These are phyloP conservation scores for Smithsoniella earleae DNA, from an alignment of 163 green algal species.

Conservation along the genomic window DNA sequence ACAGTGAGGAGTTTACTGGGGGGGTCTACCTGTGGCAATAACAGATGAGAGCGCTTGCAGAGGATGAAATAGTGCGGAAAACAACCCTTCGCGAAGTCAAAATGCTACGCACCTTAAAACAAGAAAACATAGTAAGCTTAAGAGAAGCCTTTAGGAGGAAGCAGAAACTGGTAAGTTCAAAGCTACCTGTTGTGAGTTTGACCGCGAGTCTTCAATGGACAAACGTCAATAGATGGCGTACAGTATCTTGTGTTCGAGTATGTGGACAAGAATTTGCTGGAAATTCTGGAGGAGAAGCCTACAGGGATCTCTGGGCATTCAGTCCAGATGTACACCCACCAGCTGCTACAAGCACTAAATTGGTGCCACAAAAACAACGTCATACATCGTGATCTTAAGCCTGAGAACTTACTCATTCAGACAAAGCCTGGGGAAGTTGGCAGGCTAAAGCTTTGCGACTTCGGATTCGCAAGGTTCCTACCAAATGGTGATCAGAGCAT, in stretches of 20 bases:
- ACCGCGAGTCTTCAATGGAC: not conserved
- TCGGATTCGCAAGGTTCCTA: slow-evolving; percentile 75
- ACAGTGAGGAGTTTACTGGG: no score
- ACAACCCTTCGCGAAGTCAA: slow-evolving; percentile 79
- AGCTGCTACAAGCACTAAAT: slow-evolving; percentile 37
- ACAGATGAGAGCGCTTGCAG: slow-evolving; percentile 36
- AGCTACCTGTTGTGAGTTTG: not conserved
- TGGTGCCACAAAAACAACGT: slow-evolving; percentile 36
- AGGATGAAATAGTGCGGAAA: slow-evolving; percentile 71
- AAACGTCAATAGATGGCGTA: no score
- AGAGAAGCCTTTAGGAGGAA: slow-evolving; percentile 78
- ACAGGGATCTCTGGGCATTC: slow-evolving; percentile 49
- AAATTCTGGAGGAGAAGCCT: slow-evolving; percentile 66
- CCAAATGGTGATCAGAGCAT: slow-evolving; percentile 47
- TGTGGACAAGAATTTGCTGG: slow-evolving; percentile 63
- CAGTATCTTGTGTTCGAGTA: slow-evolving; percentile 84
- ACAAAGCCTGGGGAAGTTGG: slow-evolving; percentile 35
- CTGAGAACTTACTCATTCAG: slow-evolving; percentile 58
- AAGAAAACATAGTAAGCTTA: slow-evolving; percentile 82
- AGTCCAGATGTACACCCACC: slow-evolving; percentile 58
- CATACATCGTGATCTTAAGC: slow-evolving; percentile 32
- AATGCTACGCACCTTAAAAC: slow-evolving; percentile 64
- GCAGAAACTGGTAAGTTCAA: slow-evolving; percentile 55
- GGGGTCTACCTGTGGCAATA: no score
- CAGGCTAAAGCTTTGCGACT: slow-evolving; percentile 80